Base-by-base conservation (phyloP, 2,329 filamentous ascomycete species). In the Raffaelea ambrosiae region DNA sequence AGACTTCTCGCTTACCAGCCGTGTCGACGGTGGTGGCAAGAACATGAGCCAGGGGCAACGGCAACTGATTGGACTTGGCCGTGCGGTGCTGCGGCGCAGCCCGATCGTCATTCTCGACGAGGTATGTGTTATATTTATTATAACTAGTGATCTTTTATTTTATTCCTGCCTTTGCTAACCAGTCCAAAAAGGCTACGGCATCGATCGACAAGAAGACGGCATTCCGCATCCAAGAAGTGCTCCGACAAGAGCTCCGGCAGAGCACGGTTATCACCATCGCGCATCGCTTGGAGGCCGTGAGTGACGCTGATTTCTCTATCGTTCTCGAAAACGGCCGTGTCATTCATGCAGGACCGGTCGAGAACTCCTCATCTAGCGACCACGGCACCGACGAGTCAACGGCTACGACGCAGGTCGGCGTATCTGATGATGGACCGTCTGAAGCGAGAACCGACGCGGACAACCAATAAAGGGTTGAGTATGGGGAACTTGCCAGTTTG, bases 181-280 rank as follows among this genome's bases (percentile, higher is more conserved):
- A 5, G 4, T 14, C 7, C n/a, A n/a, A 2, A 3, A 21, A 57
- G 61, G 80, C 79, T 2, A 83, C 80, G 3, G 79, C 79, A 3
- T 79, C 74, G 1, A 81, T 83, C 44, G 80, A 83, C 48, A 70
- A 72, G 42, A 69, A 66, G 48, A 83, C 80, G 1, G 79, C 80
- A 0, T 67, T 68, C 19, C 67, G 69, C 20, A 79, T 83, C 48
- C 79, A 83, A 60, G 65, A 72, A 14, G 67, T 83, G 3, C 58
- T 83, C 36, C 62, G 77, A 4, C 69, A 73, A 21, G 77, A 81
- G 57, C 64, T 83, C 40, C 57, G 59, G 4, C 51, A 68, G 14
- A 79, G 75, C 54, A 83, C 80, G 0, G 77, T 84, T 2, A 79
- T 84, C 39, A 81, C 79, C 0, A 82, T 84, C 58, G 79, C 80